These are phyloP conservation scores for Malus hybrid DNA, from an alignment of 331 rosid genomes.

Conservation along the genomic window DNA sequence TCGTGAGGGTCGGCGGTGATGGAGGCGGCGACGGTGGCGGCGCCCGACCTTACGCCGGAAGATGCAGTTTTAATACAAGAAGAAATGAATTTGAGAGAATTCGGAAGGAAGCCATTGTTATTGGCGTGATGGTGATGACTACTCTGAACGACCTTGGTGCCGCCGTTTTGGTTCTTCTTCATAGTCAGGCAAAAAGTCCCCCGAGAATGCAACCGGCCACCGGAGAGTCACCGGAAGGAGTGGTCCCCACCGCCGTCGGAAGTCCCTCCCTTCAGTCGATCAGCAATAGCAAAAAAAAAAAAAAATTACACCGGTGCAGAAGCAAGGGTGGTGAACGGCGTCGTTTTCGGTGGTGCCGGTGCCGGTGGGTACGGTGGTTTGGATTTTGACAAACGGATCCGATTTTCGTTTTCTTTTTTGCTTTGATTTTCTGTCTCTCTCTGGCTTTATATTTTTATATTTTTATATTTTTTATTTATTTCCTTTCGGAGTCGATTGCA, in stretches of 20 bases:
- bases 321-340: constrained; percentile 18
- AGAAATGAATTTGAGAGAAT: constrained; percentile 83
- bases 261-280: constrained; percentile 41
- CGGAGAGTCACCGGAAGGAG: constrained; percentile 46
- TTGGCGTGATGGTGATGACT: neutral
- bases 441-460: neutral
- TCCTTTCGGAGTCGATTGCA: constrained; percentile 12
- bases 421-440: neutral
- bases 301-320: neutral
- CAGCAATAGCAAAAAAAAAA: constrained; percentile 44
- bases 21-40: constrained; percentile 78
- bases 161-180: constrained; percentile 65
- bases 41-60: constrained; percentile 79
- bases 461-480: neutral
- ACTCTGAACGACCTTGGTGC: neutral
- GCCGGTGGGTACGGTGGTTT: constrained; percentile 16
- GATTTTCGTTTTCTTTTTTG: constrained; percentile 15
- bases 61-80: constrained; percentile 91
- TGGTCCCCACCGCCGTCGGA: constrained; percentile 42
- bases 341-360: constrained; percentile 17
- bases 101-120: constrained; percentile 62
- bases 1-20: constrained; percentile 60
- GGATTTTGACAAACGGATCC: constrained; percentile 22
- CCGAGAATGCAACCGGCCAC: constrained; percentile 25
- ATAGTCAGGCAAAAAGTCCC: constrained; percentile 24